These are phyloP conservation scores for Boletus insuetus DNA, from an alignment of 768 basidiomycete genomes.

Conservation along the genomic window DNA sequence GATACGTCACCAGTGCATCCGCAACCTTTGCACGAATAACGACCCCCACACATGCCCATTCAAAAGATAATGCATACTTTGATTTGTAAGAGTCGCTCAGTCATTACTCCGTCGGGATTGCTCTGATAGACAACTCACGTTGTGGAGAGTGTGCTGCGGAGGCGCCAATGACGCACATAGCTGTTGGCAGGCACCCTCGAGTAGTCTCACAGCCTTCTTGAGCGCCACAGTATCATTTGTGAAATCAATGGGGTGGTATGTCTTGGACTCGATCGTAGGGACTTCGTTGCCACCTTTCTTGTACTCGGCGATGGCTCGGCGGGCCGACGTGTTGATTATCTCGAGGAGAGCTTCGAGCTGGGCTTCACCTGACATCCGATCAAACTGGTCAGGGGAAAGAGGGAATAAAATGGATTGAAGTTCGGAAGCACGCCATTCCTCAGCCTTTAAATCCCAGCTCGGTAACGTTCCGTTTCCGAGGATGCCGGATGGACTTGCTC, in stretches of 20 bases:
- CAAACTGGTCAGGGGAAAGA: too few relatives aligned
- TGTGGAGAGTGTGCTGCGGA: constrained; percentile 27
- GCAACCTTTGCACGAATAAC: constrained; percentile 26
- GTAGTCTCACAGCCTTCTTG: constrained; percentile 26
- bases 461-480: too few relatives aligned
- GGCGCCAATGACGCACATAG: constrained; percentile 27
- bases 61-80: constrained; percentile 21
- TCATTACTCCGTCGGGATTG: too few relatives aligned
- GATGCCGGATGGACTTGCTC: too few relatives aligned
- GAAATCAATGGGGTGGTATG: constrained; percentile 24
- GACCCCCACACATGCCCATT: constrained; percentile 26
- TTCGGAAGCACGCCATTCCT: too few relatives aligned
- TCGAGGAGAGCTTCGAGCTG: constrained; percentile 31
- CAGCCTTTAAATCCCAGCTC: too few relatives aligned
- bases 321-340: constrained; percentile 30
- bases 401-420: too few relatives aligned
- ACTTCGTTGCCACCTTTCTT: constrained; percentile 21
- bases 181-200: constrained; percentile 28
- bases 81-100: background rate
- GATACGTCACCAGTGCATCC: constrained; percentile 24
- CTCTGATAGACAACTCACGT: constrained; percentile 10
- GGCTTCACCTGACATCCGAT: constrained; percentile 22
- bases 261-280: constrained; percentile 26
- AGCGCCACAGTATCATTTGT: constrained; percentile 17
- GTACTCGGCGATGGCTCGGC: constrained; percentile 24